Percentiles rank a stretch among this genome's conserved stretches.
Conservation (phyloP, 768 basidiomycete genomes). For the Gelatoporia subvermispora region DNA sequence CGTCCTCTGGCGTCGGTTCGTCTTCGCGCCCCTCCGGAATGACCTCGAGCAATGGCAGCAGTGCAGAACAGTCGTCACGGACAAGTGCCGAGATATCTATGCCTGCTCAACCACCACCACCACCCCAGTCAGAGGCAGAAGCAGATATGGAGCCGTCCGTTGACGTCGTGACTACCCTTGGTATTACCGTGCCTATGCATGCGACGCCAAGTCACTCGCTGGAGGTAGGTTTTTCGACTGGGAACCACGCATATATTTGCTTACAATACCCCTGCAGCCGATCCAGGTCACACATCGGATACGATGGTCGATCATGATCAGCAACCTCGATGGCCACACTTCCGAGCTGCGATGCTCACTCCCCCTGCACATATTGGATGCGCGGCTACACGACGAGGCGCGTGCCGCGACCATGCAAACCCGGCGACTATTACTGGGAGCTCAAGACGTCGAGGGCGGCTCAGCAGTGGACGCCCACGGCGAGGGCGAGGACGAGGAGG, state of each 20-base stretch:
- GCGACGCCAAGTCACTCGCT: conserved; percentile 67
- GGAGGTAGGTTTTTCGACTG: conserved; percentile 31
- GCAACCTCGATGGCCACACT: conserved; percentile 86
- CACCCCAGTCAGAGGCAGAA: not conserved
- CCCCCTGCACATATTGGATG: conserved; percentile 80
- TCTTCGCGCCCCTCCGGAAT: not conserved
- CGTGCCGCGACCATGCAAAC: conserved; percentile 67
- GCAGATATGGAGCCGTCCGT: conserved; percentile 11
- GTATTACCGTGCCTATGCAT: conserved; percentile 53
- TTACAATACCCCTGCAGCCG: conserved; percentile 32
- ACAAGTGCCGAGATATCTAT: conserved; percentile 3
- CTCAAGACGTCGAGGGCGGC: conserved; percentile 29
- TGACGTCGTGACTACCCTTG: conserved; percentile 61
- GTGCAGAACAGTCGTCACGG: not conserved
- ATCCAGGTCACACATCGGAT: conserved; percentile 74
- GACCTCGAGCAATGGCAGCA: not conserved
- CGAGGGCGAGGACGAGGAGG: conserved; percentile 47
- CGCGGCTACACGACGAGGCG: conserved; percentile 70
- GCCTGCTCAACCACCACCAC: conserved; percentile 5
- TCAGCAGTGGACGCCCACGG: conserved; percentile 15
- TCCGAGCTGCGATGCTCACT: conserved; percentile 94
- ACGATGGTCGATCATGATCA: conserved; percentile 73
- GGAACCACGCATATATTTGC: not conserved
- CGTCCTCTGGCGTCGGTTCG: conserved; percentile 6
- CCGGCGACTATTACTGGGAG: conserved; percentile 60